Evolutionary conservation across 2,329 filamentous ascomycete genomes (phyloP).

Genomic region (Dothideomycetes sp.): DNA sequence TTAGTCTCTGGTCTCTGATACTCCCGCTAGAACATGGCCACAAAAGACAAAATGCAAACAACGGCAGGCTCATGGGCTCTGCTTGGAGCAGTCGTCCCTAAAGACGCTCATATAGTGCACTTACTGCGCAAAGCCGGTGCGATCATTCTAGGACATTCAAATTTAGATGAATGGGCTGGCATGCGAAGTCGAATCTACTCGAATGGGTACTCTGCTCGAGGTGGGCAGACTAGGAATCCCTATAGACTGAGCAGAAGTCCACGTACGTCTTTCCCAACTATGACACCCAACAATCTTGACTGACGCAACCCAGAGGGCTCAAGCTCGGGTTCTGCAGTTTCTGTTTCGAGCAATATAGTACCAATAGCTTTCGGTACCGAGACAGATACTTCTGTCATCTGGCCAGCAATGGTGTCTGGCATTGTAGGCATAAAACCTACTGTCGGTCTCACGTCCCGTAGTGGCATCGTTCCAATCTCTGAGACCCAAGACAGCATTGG

Average conservation of each 20-base stretch:
- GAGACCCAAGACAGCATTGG: constrained; percentile 16
- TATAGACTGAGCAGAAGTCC: constrained; percentile 13
- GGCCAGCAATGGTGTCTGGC: constrained; percentile 13
- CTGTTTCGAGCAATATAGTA: constrained; percentile 14
- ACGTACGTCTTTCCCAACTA: constrained; percentile 1
- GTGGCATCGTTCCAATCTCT: constrained; percentile 15
- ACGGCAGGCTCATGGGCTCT: constrained; percentile 17
- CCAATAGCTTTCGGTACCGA: constrained; percentile 16
- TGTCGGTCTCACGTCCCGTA: constrained; percentile 16
- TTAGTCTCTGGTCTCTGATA: too few species aligned
- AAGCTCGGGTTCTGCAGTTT: constrained; percentile 15
- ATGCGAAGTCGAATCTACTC: constrained; percentile 14
- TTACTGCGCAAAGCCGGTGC: constrained; percentile 16
- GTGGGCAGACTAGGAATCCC: constrained; percentile 15
- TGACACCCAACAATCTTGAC: not conserved
- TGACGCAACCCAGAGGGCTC: constrained; percentile 6
- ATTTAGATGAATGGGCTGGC: constrained; percentile 16
- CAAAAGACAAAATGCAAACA: constrained; percentile 17
- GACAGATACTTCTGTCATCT: constrained; percentile 19
- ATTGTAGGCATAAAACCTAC: constrained; percentile 18
- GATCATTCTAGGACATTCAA: constrained; percentile 16
- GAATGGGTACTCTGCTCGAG: constrained; percentile 14
- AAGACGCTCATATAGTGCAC: constrained; percentile 14
- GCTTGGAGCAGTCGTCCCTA: constrained; percentile 13
- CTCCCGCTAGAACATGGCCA: constrained; percentile 15